Evolutionary conservation across 805 yeast species (phyloP).

Genomic region (Dipodascus geniculatus): DNA sequence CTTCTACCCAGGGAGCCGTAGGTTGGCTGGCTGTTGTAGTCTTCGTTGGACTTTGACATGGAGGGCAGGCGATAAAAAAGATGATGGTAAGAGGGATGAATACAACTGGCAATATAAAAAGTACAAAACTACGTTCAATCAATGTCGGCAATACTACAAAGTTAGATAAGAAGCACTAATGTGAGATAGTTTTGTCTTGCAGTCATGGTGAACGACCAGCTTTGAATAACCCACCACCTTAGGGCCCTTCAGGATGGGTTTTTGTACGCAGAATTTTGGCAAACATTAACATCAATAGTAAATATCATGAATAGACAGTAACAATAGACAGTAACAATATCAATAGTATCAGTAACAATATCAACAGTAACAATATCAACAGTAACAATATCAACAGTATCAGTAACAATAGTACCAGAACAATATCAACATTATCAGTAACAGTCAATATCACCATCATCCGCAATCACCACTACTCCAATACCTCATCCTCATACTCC

Average conservation of each 20-base stretch:
- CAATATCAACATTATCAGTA: not conserved
- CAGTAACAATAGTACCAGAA: not conserved
- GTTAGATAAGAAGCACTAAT: not conserved
- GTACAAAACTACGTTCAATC: not conserved
- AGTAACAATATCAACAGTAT: not conserved
- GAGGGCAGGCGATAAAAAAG: too few relatives aligned
- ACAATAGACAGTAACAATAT: not conserved
- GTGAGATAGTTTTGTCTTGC: not conserved
- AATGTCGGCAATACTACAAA: not conserved
- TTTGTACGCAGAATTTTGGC: too few relatives aligned
- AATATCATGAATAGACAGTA: not conserved
- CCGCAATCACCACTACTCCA: too few relatives aligned
- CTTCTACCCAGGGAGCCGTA: not conserved
- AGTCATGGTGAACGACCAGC: not conserved
- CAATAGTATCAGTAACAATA: not conserved
- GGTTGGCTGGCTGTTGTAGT: not conserved
- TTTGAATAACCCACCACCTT: too few relatives aligned
- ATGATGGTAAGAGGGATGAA: not conserved
- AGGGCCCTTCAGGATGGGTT: too few relatives aligned
- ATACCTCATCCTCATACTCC: conserved; percentile 41
- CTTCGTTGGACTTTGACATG: not conserved
- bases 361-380: not conserved
- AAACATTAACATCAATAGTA: too few relatives aligned
- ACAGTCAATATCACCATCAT: not conserved
- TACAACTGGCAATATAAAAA: not conserved